Conservation (phyloP, 805 yeast species). For the Pichia cabralensis region DNA sequence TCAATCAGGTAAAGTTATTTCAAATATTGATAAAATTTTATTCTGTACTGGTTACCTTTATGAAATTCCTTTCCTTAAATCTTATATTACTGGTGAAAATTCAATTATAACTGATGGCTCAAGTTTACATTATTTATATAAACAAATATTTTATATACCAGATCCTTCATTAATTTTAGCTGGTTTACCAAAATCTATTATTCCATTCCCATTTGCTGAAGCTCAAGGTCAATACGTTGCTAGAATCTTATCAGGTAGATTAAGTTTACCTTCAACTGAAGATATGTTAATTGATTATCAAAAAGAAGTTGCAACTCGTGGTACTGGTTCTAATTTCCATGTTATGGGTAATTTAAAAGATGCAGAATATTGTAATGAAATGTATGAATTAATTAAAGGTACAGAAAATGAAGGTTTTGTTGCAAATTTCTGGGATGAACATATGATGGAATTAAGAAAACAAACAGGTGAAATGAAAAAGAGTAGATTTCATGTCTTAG, state of each 20-base stretch:
- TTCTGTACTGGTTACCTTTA: conserved; percentile 72
- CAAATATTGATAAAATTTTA: conserved; percentile 44
- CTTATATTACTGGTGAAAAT: conserved; percentile 18
- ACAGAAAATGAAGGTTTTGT: conserved; percentile 27
- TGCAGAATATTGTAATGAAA: conserved; percentile 43
- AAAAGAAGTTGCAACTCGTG: conserved; percentile 30
- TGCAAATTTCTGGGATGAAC: conserved; percentile 24
- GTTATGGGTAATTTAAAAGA: conserved; percentile 47
- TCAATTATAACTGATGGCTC: conserved; percentile 26
- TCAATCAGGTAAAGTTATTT: conserved; percentile 36
- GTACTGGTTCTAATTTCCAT: conserved; percentile 41
- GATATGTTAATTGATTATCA: conserved; percentile 28
- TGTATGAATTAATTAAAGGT: conserved; percentile 28
- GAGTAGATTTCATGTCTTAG: conserved; percentile 20
- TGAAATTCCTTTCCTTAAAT: conserved; percentile 50
- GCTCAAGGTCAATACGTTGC: conserved; percentile 36
- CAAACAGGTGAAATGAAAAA: conserved; percentile 21
- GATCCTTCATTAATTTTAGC: conserved; percentile 36
- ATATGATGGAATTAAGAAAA: conserved; percentile 17
- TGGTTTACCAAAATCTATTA: conserved; percentile 35
- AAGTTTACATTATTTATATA: conserved; percentile 30
- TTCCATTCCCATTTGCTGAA: conserved; percentile 43
- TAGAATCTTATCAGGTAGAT: conserved; percentile 32
- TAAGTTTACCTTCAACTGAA: conserved; percentile 29
- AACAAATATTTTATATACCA: conserved; percentile 35